Evolutionary conservation across 2,329 filamentous ascomycete species (phyloP).

Genomic region (Fusarium sulawesiense): DNA sequence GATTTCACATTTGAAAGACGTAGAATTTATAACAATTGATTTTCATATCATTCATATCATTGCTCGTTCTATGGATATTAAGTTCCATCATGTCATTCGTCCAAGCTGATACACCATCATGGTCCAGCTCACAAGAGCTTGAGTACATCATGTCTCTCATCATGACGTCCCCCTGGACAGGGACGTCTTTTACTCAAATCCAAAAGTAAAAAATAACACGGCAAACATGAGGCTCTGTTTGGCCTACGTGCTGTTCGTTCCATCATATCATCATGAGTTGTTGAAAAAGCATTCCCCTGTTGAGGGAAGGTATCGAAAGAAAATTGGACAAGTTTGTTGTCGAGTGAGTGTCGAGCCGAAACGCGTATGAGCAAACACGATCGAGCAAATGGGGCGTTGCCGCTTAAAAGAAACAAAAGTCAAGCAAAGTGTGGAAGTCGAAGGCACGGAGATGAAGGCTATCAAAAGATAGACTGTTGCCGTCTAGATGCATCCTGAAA

Average conservation of each 20-base stretch:
- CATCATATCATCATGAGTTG: constrained; percentile 48
- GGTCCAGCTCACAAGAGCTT: constrained; percentile 6
- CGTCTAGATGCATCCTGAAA: constrained; percentile 46
- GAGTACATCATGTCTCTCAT: constrained; percentile 39
- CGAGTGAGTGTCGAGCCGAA: constrained; percentile 20
- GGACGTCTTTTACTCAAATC: constrained; percentile 14
- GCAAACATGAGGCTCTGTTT: constrained; percentile 43
- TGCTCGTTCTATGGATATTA: constrained; percentile 47
- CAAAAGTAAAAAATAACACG: constrained; percentile 41
- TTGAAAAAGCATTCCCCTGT: constrained; percentile 33
- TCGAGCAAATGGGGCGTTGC: constrained; percentile 8
- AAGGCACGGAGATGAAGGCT: constrained; percentile 21
- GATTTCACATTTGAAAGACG: not conserved
- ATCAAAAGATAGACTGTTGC: constrained; percentile 38
- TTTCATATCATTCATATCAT: constrained; percentile 40
- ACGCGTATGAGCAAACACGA: constrained; percentile 12
- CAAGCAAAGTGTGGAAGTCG: constrained; percentile 18
- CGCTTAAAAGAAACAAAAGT: constrained; percentile 30
- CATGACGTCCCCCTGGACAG: constrained; percentile 11
- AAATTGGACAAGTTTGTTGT: constrained; percentile 21
- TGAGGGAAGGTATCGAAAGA: constrained; percentile 20
- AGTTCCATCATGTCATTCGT: constrained; percentile 28
- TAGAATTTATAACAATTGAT: not conserved
- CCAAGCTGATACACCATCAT: constrained; percentile 16
- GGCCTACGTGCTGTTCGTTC: constrained; percentile 44